These are phyloP conservation scores for Cladosporium cucumerinum DNA, from an alignment of 2,329 filamentous ascomycete species.

Conservation along the genomic window DNA sequence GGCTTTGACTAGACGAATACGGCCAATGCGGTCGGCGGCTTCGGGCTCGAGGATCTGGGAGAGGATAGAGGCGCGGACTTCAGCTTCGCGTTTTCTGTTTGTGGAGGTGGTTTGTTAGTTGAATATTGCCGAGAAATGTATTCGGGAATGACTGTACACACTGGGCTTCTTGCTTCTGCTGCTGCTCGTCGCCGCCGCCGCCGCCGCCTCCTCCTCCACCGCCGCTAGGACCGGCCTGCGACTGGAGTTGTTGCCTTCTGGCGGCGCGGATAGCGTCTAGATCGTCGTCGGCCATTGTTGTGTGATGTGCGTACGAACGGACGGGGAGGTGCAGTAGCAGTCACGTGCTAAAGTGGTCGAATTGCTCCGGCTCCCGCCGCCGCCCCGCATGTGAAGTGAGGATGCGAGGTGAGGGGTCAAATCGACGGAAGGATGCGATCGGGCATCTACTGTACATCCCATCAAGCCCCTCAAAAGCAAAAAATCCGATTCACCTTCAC, in stretches of 20 bases:
- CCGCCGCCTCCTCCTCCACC: conserved; percentile 44
- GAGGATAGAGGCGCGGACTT: conserved; percentile 74
- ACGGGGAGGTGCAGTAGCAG: conserved; percentile 5
- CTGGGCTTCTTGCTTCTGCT: conserved; percentile 36
- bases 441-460: background rate
- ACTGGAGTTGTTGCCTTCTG: conserved; percentile 87
- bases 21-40: conserved; percentile 85
- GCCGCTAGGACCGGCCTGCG: conserved; percentile 55
- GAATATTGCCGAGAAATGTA: background rate
- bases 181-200: conserved; percentile 55
- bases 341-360: conserved; percentile 17
- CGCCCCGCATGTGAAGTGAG: background rate
- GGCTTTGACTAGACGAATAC: conserved; percentile 94
- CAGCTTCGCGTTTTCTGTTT: conserved; percentile 49
- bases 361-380: conserved; percentile 3
- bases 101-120: conserved; percentile 30
- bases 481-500: background rate
- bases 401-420: background rate
- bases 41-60: conserved; percentile 92
- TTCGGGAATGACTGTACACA: background rate
- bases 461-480: background rate
- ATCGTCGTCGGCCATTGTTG: conserved; percentile 62
- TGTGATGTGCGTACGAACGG: conserved; percentile 12
- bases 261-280: conserved; percentile 82
- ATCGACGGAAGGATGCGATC: background rate